Conservation (phyloP, 75 land plant genomes). For the Pinus taeda region DNA sequence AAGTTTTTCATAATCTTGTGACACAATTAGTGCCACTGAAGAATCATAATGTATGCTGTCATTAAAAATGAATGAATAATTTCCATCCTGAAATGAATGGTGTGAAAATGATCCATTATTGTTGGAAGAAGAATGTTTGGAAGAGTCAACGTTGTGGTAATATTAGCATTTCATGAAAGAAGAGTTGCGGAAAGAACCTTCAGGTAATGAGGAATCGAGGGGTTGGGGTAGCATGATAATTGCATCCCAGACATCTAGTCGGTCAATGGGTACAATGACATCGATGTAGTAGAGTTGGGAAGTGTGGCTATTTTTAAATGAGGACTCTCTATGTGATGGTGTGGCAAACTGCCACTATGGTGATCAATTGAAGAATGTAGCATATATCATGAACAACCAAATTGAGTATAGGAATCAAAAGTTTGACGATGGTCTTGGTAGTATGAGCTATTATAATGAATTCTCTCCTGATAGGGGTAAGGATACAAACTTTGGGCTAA, state of each 20-base stretch:
- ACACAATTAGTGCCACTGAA: neutral
- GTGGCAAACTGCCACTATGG: neutral
- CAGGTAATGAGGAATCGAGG: neutral
- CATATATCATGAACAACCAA: neutral
- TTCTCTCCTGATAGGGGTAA: neutral
- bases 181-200: neutral
- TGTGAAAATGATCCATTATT: conserved; percentile 3
- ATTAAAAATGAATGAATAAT: neutral
- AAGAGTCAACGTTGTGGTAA: neutral
- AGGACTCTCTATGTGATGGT: neutral
- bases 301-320: neutral
- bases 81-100: neutral
- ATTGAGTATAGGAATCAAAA: neutral
- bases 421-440: neutral
- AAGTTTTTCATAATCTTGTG: conserved; percentile 6
- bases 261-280: neutral
- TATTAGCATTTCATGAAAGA: neutral
- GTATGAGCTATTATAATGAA: neutral
- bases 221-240: neutral
- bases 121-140: neutral
- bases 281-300: neutral
- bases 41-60: neutral
- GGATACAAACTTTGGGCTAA: neutral
- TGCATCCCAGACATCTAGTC: neutral
- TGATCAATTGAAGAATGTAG: neutral